Conservation (phyloP, 306 rosid genomes). For the Vigna unguiculata region DNA sequence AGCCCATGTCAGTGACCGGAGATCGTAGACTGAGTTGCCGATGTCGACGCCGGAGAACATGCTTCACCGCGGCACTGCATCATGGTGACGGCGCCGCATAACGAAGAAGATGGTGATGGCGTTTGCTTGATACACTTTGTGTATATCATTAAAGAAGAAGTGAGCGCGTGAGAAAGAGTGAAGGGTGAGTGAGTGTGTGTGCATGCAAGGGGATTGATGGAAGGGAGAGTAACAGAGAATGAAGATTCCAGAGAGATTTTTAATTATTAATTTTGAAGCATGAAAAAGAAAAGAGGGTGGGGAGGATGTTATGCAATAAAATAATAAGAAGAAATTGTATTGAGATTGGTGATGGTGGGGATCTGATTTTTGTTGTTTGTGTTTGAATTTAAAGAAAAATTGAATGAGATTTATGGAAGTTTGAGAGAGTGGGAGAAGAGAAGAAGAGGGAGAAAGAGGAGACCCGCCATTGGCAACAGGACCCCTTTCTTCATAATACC, state of each 20-base stretch:
- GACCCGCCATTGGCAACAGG: conserved; percentile 65
- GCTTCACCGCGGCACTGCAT: conserved; percentile 7
- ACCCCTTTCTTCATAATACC: conserved; percentile 46
- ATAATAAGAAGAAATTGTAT: conserved; percentile 37
- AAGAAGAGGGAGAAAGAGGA: conserved; percentile 34
- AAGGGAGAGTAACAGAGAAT: neutral
- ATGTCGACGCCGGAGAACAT: neutral
- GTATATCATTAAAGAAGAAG: no score
- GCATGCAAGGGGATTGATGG: conserved; percentile 44
- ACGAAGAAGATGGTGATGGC: neutral
- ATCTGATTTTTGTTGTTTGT: conserved; percentile 38
- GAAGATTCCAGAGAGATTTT: conserved; percentile 7
- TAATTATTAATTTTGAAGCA: neutral
- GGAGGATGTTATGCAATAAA: conserved; percentile 28
- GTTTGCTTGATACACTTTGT: no score
- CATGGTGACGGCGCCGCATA: conserved; percentile 45
- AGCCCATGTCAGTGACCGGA: conserved; percentile 69
- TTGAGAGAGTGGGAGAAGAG: conserved; percentile 11
- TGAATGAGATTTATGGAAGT: neutral
- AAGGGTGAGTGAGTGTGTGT: neutral
- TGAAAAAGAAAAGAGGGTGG: neutral
- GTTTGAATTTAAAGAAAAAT: neutral
- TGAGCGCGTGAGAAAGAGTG: neutral
- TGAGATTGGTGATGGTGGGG: conserved; percentile 73
- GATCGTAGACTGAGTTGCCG: neutral